A percentile compares a stretch with the other conserved stretches of the same genome.
Conservation (phyloP, 306 rosid species). For the Lathyrus tuberosus region DNA sequence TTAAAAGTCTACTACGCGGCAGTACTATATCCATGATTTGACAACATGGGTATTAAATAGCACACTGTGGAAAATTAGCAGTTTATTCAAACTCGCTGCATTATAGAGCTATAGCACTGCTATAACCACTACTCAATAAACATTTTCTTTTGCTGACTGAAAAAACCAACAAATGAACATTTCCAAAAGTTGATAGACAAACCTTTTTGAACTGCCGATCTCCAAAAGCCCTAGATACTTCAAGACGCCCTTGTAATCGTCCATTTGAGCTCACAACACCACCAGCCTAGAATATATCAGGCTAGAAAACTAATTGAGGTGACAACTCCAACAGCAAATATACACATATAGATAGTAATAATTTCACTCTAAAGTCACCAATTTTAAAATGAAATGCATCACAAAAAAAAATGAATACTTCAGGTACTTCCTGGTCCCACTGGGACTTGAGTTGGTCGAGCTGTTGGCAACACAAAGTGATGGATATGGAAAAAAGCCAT, state of each 20-base stretch:
- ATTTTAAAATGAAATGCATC: slow-evolving; percentile 33
- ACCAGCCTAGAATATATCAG: slow-evolving; percentile 61
- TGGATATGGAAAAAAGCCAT: not conserved
- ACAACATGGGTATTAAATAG: not conserved
- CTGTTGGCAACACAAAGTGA: slow-evolving; percentile 7
- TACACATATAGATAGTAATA: slow-evolving; percentile 2
- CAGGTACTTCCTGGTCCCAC: slow-evolving; percentile 7
- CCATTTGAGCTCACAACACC: slow-evolving; percentile 87
- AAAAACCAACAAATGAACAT: slow-evolving; percentile 14
- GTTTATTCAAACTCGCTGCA: not conserved
- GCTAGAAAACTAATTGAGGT: slow-evolving; percentile 29
- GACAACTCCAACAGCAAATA: slow-evolving; percentile 30
- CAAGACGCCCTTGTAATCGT: slow-evolving; percentile 84
- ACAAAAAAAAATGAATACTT: slow-evolving; percentile 19
- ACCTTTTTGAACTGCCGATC: slow-evolving; percentile 94
- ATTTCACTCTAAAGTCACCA: not conserved
- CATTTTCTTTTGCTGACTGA: slow-evolving; percentile 7
- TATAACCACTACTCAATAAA: not conserved
- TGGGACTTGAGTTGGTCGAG: slow-evolving; percentile 12
- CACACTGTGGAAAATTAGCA: not conserved
- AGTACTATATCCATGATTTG: not conserved
- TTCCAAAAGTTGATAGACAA: slow-evolving; percentile 25
- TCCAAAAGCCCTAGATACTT: slow-evolving; percentile 89
- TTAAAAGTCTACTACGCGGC: not conserved
- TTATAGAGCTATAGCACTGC: not conserved